phyloP scores from a whole-genome alignment of 2,329 filamentous ascomycete genomes.

The Blastomyces percursus region DNA sequence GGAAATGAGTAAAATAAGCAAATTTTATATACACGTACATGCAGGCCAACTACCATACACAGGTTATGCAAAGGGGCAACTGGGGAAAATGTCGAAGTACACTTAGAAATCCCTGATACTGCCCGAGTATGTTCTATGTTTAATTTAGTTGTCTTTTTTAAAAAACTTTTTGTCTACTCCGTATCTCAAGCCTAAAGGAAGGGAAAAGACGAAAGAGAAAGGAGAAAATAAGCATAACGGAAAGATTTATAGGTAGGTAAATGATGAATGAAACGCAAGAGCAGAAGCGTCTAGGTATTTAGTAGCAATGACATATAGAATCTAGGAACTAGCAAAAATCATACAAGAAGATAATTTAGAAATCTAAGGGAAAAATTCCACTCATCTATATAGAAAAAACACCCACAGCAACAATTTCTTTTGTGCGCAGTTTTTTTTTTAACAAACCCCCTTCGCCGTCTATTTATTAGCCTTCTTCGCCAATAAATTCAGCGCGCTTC shows the following conservation, averaged over 20 bases:
- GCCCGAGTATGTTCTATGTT: not conserved
- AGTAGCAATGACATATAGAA: not conserved
- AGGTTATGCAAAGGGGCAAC: no score
- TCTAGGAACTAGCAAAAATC: not conserved
- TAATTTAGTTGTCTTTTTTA: not conserved
- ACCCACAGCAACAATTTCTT: not conserved
- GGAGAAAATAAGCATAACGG: no score
- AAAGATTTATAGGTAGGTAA: not conserved
- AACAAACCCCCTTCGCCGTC: not conserved
- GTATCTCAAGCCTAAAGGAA: not conserved
- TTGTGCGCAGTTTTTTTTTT: not conserved
- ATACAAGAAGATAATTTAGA: not conserved
- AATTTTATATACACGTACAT: no score
- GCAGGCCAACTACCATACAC: no score
- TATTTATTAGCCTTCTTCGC: constrained; percentile 46
- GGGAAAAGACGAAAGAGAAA: not conserved
- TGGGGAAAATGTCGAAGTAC: not conserved
- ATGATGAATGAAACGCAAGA: not conserved
- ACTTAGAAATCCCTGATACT: not conserved
- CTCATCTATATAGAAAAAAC: not conserved
- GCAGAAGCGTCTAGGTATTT: not conserved
- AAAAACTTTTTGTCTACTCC: not conserved
- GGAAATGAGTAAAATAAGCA: no score
- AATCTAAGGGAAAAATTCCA: not conserved
- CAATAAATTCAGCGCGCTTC: constrained; percentile 84